phyloP scores from a whole-genome alignment of 2,329 filamentous ascomycete genomes.

The Sodiomyces alkalinus region DNA sequence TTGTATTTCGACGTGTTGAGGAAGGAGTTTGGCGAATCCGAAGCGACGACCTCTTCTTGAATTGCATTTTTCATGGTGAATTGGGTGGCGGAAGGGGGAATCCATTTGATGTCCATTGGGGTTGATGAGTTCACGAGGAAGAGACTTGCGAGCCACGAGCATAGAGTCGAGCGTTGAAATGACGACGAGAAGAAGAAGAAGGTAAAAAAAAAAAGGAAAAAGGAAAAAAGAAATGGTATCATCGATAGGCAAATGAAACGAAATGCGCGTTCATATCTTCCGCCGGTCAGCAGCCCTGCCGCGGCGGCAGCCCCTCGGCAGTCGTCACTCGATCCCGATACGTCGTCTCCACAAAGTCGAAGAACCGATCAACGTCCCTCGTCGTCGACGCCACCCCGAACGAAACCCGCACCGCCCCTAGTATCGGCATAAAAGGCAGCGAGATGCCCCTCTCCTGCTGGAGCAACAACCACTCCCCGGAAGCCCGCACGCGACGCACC shows the following conservation, averaged over 20 bases:
- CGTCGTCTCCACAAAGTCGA: constrained; percentile 15
- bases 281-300: constrained; percentile 4
- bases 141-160: too few species aligned
- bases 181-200: too few species aligned
- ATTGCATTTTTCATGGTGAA: background rate
- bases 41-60: too few species aligned
- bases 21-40: constrained; percentile 24
- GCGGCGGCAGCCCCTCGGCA: constrained; percentile 2
- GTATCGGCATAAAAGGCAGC: too few species aligned
- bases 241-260: too few species aligned
- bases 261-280: background rate
- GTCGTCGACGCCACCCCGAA: constrained; percentile 21
- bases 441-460: constrained; percentile 7
- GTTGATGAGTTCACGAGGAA: too few species aligned
- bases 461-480: too few species aligned
- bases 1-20: constrained; percentile 24
- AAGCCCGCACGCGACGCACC: constrained; percentile 5
- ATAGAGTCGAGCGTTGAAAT: too few species aligned
- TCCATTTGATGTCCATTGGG: too few species aligned
- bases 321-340: constrained; percentile 15
- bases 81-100: background rate
- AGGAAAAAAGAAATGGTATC: too few species aligned
- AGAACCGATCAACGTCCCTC: constrained; percentile 19
- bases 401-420: constrained; percentile 22
- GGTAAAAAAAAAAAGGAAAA: too few species aligned